Percentiles rank a stretch among this genome's conserved stretches.
These are phyloP conservation scores for Albugo candida DNA, from an alignment of 352 stramenopile genomes.

Conservation along the genomic window DNA sequence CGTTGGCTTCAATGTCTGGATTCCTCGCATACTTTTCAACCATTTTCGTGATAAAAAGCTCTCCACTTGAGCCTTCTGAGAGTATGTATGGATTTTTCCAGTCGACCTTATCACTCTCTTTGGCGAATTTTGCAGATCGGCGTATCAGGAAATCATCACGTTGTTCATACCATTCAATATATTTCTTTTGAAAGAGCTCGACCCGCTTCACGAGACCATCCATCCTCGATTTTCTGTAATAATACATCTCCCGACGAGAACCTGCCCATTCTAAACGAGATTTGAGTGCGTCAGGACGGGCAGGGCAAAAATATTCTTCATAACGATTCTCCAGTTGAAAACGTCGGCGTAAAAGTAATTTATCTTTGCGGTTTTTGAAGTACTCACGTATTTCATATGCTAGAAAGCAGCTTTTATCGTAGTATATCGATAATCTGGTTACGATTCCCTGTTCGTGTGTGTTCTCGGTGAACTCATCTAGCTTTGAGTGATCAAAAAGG, in stretches of 20 bases:
- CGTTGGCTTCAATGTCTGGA: conserved; percentile 19
- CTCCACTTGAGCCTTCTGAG: conserved; percentile 38
- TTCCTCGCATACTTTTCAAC: conserved; percentile 82
- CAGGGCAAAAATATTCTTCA: conserved; percentile 59
- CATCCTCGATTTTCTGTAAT: conserved; percentile 78
- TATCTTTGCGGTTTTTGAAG: conserved; percentile 85
- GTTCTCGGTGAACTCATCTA: conserved; percentile 86
- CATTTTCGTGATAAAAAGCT: conserved; percentile 84
- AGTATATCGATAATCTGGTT: conserved; percentile 65
- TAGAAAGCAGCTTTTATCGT: conserved; percentile 53
- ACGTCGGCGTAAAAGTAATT: conserved; percentile 52
- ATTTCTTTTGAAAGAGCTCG: conserved; percentile 78
- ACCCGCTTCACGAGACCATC: conserved; percentile 74
- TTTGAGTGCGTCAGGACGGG: conserved; percentile 54
- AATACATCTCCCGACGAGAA: conserved; percentile 72
- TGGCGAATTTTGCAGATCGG: conserved; percentile 56
- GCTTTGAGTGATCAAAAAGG: conserved; percentile 78
- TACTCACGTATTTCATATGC: conserved; percentile 79
- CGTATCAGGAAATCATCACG: conserved; percentile 76
- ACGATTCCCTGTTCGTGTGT: conserved; percentile 79
- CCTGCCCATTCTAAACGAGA: conserved; percentile 75
- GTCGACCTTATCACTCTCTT: conserved; percentile 57
- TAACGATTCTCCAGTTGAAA: conserved; percentile 76
- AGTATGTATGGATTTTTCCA: conserved; percentile 63
- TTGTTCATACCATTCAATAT: conserved; percentile 69